A percentile compares a stretch with the other conserved stretches of the same genome.
Evolutionary conservation across 768 basidiomycete genomes (phyloP).

Genomic region (Russula virescens): DNA sequence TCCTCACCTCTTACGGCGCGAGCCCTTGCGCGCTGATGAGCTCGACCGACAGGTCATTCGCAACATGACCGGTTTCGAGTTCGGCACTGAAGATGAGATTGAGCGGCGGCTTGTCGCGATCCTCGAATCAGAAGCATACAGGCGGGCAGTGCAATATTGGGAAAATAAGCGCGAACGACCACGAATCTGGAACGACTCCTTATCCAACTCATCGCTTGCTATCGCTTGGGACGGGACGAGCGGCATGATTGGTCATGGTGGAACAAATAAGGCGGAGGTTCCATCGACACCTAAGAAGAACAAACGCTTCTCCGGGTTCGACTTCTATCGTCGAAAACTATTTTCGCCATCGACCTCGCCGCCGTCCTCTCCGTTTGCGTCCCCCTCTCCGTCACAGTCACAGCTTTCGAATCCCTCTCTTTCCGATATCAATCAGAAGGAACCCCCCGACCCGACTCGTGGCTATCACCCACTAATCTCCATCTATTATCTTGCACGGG

Average conservation of each 20-base stretch:
- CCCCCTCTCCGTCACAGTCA: constrained; percentile 55
- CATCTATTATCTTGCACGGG: constrained; percentile 93
- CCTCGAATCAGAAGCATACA: constrained; percentile 73
- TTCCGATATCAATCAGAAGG: constrained; percentile 37
- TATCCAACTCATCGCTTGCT: constrained; percentile 66
- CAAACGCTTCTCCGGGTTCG: constrained; percentile 92
- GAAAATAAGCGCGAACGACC: constrained; percentile 52
- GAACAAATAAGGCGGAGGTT: constrained; percentile 13
- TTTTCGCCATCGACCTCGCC: constrained; percentile 54
- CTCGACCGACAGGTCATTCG: constrained; percentile 81
- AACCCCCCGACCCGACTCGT: constrained; percentile 73
- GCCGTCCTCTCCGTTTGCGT: constrained; percentile 48
- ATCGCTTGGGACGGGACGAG: constrained; percentile 48
- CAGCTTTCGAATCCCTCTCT: constrained; percentile 46
- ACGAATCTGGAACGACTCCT: constrained; percentile 47
- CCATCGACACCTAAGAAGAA: constrained; percentile 45
- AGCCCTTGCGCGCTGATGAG: constrained; percentile 84
- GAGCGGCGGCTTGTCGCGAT: constrained; percentile 65
- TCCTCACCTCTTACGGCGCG: constrained; percentile 80
- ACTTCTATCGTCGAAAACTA: constrained; percentile 88
- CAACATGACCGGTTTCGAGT: constrained; percentile 96
- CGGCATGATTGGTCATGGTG: constrained; percentile 34
- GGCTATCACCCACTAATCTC: constrained; percentile 95
- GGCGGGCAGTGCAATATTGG: constrained; percentile 68
- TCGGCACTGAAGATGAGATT: constrained; percentile 85